Evolutionary conservation across 2,329 filamentous ascomycete species (phyloP).

Genomic region (Fusarium miscanthi): DNA sequence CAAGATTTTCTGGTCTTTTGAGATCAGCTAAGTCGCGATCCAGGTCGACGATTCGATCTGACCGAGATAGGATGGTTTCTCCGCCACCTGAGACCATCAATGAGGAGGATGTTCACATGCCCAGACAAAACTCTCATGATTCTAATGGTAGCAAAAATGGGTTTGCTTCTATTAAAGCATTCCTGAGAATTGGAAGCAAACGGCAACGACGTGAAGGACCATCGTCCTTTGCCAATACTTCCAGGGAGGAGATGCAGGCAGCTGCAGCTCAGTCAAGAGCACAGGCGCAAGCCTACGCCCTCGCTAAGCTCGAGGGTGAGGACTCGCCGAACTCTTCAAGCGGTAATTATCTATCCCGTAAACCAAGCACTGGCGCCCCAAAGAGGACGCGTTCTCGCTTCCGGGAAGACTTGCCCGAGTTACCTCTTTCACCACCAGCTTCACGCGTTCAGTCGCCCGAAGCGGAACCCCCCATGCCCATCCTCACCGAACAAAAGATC

Average conservation of each 20-base stretch:
- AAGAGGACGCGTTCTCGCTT: slow-evolving; percentile 91
- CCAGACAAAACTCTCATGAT: slow-evolving; percentile 66
- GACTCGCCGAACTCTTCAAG: slow-evolving; percentile 39
- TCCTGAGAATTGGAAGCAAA: slow-evolving; percentile 78
- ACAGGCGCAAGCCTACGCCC: slow-evolving; percentile 48
- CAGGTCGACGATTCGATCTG: slow-evolving; percentile 59
- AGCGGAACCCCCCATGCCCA: slow-evolving; percentile 58
- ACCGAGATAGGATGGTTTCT: slow-evolving; percentile 53
- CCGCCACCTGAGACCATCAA: slow-evolving; percentile 55
- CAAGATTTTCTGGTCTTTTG: slow-evolving; percentile 53
- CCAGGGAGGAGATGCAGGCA: slow-evolving; percentile 81
- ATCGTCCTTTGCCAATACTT: slow-evolving; percentile 92
- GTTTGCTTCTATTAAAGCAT: slow-evolving; percentile 72
- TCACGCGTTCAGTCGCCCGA: slow-evolving; percentile 85
- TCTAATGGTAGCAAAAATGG: slow-evolving; percentile 62
- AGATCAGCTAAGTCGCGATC: slow-evolving; percentile 61
- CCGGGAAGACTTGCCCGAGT: slow-evolving; percentile 89
- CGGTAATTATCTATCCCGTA: slow-evolving; percentile 47
- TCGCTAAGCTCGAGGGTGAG: slow-evolving; percentile 51
- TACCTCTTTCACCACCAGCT: slow-evolving; percentile 85
- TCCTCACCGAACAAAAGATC: slow-evolving; percentile 45
- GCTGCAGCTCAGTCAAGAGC: slow-evolving; percentile 45
- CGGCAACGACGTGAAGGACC: slow-evolving; percentile 66
- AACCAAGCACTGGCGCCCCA: slow-evolving; percentile 62
- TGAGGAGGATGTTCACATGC: slow-evolving; percentile 60